phyloP scores from a whole-genome alignment of 768 basidiomycete genomes.

The Antrodiella citrinella region DNA sequence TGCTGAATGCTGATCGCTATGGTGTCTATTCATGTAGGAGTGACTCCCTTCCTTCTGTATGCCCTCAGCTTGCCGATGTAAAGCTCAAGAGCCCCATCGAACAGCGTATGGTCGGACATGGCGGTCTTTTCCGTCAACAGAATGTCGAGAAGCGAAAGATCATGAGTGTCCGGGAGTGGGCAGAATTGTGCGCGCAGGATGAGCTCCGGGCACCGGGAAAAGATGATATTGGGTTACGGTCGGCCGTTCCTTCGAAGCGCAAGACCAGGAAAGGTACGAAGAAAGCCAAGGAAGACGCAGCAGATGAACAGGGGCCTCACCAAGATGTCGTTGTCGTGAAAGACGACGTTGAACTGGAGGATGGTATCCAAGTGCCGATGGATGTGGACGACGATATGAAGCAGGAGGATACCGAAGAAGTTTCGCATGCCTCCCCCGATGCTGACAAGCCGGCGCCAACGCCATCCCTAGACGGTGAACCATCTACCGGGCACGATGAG shows the following conservation, averaged over 20 bases:
- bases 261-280: slow-evolving; percentile 30
- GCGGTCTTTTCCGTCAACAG: slow-evolving; percentile 82
- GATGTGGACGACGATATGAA: slow-evolving; percentile 9
- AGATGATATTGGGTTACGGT: slow-evolving; percentile 54
- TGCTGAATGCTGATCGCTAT: slow-evolving; percentile 11
- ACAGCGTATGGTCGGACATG: slow-evolving; percentile 82
- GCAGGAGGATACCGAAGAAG: not conserved
- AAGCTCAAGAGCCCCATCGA: slow-evolving; percentile 88
- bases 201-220: slow-evolving; percentile 70
- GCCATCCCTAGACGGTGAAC: not conserved
- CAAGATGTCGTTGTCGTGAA: slow-evolving; percentile 29
- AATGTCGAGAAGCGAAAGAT: slow-evolving; percentile 83
- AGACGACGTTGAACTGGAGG: slow-evolving; percentile 39
- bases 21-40: slow-evolving; percentile 38
- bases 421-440: not conserved
- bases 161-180: slow-evolving; percentile 86
- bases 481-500: slow-evolving; percentile 2
- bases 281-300: slow-evolving; percentile 34
- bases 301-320: slow-evolving; percentile 34
- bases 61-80: slow-evolving; percentile 60
- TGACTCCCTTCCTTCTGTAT: slow-evolving; percentile 62
- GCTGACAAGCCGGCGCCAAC: slow-evolving; percentile 1
- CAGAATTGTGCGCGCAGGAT: slow-evolving; percentile 62
- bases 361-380: slow-evolving; percentile 4
- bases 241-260: slow-evolving; percentile 29